Conservation (phyloP, 176 grass and related monocot genomes). For the Hordeum vulgare region DNA sequence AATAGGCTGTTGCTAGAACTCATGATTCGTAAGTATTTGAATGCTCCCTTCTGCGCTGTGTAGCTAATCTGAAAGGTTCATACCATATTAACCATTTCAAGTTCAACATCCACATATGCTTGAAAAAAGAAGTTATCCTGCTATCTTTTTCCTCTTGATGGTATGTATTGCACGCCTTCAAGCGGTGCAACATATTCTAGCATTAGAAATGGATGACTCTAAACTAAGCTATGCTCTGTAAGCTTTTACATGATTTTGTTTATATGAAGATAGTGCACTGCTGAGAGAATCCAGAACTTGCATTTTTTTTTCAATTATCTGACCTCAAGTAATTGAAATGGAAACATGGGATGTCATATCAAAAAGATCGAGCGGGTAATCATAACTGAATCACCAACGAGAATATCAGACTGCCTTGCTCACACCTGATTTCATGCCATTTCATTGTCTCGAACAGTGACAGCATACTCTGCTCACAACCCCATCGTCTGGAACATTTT, state of each 20-base stretch:
- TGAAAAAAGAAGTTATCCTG: too few relatives aligned
- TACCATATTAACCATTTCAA: too few relatives aligned
- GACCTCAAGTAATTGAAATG: not conserved
- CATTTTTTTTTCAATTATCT: slow-evolving; percentile 61
- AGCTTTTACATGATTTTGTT: not conserved
- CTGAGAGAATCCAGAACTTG: slow-evolving; percentile 71
- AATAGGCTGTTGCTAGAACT: too few relatives aligned
- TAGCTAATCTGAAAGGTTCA: too few relatives aligned
- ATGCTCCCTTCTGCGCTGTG: too few relatives aligned
- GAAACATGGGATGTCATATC: not conserved
- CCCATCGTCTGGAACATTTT: slow-evolving; percentile 14
- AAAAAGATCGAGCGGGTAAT: slow-evolving; percentile 1
- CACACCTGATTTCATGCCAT: slow-evolving; percentile 53
- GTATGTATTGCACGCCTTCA: slow-evolving; percentile 31
- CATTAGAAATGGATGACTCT: slow-evolving; percentile 54
- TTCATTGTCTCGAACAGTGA: slow-evolving; percentile 66
- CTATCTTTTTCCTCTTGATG: too few relatives aligned
- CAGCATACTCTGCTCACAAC: slow-evolving; percentile 57
- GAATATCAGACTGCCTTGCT: not conserved
- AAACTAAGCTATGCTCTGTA: slow-evolving; percentile 22
- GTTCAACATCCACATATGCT: too few relatives aligned
- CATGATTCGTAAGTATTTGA: too few relatives aligned
- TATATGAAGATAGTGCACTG: slow-evolving; percentile 25
- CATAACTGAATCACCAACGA: not conserved
- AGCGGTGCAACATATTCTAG: slow-evolving; percentile 50